These are phyloP conservation scores for Bondarzewia mesenterica DNA, from an alignment of 1,284 basidiomycete genomes.

Conservation along the genomic window DNA sequence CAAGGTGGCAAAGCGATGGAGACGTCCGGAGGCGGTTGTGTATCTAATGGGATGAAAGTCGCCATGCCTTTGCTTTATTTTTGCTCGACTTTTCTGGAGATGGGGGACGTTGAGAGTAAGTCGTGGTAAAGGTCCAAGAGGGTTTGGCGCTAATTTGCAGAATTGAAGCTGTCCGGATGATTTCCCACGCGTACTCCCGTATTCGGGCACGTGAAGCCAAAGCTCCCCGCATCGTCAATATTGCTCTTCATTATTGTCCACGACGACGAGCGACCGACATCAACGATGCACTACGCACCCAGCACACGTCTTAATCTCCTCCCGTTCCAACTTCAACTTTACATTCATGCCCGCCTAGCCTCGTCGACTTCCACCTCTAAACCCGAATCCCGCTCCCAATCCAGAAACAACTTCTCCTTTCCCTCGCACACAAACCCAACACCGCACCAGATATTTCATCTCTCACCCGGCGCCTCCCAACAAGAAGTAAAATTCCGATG, in stretches of 20 bases:
- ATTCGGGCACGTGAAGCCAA: too few relatives aligned
- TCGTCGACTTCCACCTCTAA: slow-evolving; percentile 17
- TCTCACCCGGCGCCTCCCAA: slow-evolving; percentile 34
- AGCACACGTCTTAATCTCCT: background rate
- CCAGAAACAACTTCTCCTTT: slow-evolving; percentile 25
- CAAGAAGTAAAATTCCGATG: slow-evolving; percentile 42
- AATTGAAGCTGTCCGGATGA: too few relatives aligned
- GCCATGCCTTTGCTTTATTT: too few relatives aligned
- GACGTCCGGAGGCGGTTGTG: background rate
- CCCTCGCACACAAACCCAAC: slow-evolving; percentile 31
- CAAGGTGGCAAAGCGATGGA: slow-evolving; percentile 5
- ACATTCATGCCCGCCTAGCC: slow-evolving; percentile 11
- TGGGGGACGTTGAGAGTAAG: too few relatives aligned
- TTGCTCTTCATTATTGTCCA: too few relatives aligned
- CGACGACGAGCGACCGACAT: too few relatives aligned
- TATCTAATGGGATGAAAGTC: background rate
- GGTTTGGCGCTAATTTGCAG: too few relatives aligned
- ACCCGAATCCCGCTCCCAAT: background rate
- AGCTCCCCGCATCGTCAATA: too few relatives aligned
- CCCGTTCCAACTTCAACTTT: background rate
- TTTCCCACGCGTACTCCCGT: too few relatives aligned
- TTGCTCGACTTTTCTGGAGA: too few relatives aligned
- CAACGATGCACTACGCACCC: background rate
- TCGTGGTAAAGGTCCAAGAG: too few relatives aligned
- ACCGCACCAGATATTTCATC: slow-evolving; percentile 46